Evolutionary conservation across 169 alveolate species (phyloP).

Genomic region (Plasmodium yoelii): DNA sequence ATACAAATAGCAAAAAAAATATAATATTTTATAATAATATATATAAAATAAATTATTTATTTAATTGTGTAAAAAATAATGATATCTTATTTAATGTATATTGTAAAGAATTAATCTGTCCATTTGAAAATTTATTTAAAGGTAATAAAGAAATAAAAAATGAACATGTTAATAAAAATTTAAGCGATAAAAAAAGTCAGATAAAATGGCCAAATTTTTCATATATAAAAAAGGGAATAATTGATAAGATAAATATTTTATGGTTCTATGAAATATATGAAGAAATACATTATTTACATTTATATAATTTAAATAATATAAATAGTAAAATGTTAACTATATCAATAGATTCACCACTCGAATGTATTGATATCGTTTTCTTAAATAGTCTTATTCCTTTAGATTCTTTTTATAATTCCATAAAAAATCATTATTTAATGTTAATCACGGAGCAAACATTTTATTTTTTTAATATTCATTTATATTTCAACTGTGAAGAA

Average conservation of each 20-base stretch:
- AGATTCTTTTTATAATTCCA: slow-evolving; percentile 49
- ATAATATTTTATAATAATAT: slow-evolving; percentile 47
- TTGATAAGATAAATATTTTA: slow-evolving; percentile 28
- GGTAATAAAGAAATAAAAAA: background rate
- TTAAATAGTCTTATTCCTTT: slow-evolving; percentile 37
- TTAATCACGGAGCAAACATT: slow-evolving; percentile 38
- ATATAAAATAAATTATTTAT: slow-evolving; percentile 37
- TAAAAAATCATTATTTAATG: slow-evolving; percentile 58
- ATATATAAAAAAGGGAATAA: slow-evolving; percentile 42
- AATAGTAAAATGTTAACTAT: slow-evolving; percentile 35
- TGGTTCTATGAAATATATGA: slow-evolving; percentile 61
- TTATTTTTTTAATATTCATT: slow-evolving; percentile 57
- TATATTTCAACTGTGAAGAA: slow-evolving; percentile 74
- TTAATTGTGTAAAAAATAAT: slow-evolving; percentile 15
- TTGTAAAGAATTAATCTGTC: background rate
- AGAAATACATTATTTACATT: slow-evolving; percentile 34
- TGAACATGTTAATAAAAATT: background rate
- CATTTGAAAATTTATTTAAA: background rate
- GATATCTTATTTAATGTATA: slow-evolving; percentile 41
- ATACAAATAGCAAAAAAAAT: slow-evolving; percentile 8
- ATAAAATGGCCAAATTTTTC: background rate
- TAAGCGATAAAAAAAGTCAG: background rate
- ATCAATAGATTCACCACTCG: slow-evolving; percentile 29
- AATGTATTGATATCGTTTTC: slow-evolving; percentile 46
- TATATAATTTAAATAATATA: slow-evolving; percentile 46